A percentile compares a stretch with the other conserved stretches of the same genome.
These are phyloP conservation scores for Myriosclerotinia curreyana DNA, from an alignment of 2,329 filamentous ascomycete species.

Conservation along the genomic window DNA sequence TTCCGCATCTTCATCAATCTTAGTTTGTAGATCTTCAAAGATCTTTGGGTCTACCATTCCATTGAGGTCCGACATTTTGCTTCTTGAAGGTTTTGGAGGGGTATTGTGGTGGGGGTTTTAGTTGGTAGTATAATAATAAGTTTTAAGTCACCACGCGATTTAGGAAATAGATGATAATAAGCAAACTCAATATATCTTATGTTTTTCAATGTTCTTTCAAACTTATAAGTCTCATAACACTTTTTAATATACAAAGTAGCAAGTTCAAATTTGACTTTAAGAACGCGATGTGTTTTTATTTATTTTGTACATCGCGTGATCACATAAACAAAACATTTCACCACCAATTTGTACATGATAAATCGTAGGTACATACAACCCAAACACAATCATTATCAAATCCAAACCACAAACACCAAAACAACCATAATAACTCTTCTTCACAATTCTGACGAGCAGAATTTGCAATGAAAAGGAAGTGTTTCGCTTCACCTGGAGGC, in stretches of 20 bases:
- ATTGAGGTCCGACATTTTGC: constrained; percentile 28
- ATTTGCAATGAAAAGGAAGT: constrained; percentile 54
- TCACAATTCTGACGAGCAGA: constrained; percentile 53
- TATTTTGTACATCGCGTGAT: no score
- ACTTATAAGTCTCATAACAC: no score
- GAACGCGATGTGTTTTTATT: no score
- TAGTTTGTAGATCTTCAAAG: constrained; percentile 81
- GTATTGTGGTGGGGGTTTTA: constrained; percentile 8
- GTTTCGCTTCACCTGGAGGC: constrained; percentile 66
- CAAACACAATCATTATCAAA: no score
- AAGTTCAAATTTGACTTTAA: no score
- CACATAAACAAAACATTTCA: constrained; percentile 2
- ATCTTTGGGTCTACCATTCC: constrained; percentile 62
- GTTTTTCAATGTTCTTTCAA: no score
- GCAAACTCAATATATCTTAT: no score
- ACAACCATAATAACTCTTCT: constrained; percentile 47
- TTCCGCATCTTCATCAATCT: constrained; percentile 82
- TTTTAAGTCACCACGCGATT: neutral
- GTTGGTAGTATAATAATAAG: neutral
- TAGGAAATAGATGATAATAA: no score
- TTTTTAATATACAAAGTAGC: no score
- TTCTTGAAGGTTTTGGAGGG: constrained; percentile 11
- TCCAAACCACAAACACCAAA: neutral
- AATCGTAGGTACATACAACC: no score
- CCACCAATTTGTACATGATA: no score